Conservation (phyloP, 306 rosid genomes). For the Fragaria ananassa region DNA sequence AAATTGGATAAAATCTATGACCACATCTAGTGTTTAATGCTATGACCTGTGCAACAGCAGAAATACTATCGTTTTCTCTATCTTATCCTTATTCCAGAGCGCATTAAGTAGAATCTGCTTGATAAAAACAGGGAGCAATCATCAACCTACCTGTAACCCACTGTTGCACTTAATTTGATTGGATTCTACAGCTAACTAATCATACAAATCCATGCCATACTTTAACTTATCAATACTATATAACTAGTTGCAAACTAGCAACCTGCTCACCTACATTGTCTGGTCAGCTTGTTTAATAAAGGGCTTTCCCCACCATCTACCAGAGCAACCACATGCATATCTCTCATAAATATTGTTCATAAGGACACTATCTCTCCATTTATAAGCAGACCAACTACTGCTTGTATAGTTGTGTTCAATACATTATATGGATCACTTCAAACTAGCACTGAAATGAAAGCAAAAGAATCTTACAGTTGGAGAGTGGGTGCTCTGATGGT, state of each 20-base stretch:
- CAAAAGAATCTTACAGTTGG: slow-evolving; percentile 68
- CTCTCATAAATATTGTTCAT: slow-evolving; percentile 18
- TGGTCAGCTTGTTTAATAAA: slow-evolving; percentile 11
- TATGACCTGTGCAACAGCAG: neutral
- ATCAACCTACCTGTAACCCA: neutral
- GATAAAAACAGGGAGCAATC: neutral
- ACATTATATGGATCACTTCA: neutral
- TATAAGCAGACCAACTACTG: slow-evolving; percentile 19
- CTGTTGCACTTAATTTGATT: neutral
- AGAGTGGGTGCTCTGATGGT: slow-evolving; percentile 57
- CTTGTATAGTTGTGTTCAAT: neutral
- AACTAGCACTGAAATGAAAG: slow-evolving; percentile 13
- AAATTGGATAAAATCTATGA: neutral
- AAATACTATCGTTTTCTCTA: neutral
- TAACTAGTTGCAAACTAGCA: neutral
- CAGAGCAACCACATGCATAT: slow-evolving; percentile 26
- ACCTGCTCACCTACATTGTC: slow-evolving; percentile 9
- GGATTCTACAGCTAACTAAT: neutral
- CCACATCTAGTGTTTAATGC: neutral
- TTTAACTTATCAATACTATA: neutral
- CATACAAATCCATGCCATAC: neutral
- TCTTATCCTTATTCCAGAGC: neutral
- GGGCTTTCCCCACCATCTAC: slow-evolving; percentile 16
- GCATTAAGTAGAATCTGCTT: neutral
- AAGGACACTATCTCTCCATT: slow-evolving; percentile 1